phyloP scores from a whole-genome alignment of 306 rosid genomes.

The Gynostemma pentaphyllum region DNA sequence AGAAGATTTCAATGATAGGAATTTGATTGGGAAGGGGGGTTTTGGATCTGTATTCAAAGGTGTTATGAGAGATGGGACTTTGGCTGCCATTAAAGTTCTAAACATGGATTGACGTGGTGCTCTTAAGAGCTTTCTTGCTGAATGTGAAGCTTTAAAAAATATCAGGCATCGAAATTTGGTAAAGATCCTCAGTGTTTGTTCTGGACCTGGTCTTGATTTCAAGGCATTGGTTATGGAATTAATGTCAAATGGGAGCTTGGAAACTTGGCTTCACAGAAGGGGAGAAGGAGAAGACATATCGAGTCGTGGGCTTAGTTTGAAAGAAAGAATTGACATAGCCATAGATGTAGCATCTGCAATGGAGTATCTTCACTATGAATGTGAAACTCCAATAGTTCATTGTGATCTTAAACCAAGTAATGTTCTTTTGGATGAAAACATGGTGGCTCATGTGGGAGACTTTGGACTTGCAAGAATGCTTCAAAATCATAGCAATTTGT shows the following conservation, averaged over 20 bases:
- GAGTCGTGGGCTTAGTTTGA: neutral
- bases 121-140: constrained; percentile 15
- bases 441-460: no score
- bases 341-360: constrained; percentile 14
- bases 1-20: constrained; percentile 4
- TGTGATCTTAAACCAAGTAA: no score
- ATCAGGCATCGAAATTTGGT: constrained; percentile 14
- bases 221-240: constrained; percentile 12
- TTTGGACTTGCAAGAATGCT: no score
- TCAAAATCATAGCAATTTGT: no score
- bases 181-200: constrained; percentile 12
- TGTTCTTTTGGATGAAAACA: no score
- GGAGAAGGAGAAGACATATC: neutral
- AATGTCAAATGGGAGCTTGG: constrained; percentile 11
- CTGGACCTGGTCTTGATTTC: constrained; percentile 3
- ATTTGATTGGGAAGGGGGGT: constrained; percentile 20
- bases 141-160: constrained; percentile 13
- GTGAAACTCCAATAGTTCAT: no score
- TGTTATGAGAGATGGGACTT: neutral
- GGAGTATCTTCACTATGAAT: constrained; percentile 13
- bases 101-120: constrained; percentile 12
- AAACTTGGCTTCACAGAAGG: constrained; percentile 3
- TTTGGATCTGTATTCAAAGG: constrained; percentile 23
- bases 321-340: no score
- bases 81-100: constrained; percentile 16